A percentile compares a stretch with the other conserved stretches of the same genome.
These are phyloP conservation scores for Nannizzia gypsea DNA, from an alignment of 2,329 filamentous ascomycete genomes.

Conservation along the genomic window DNA sequence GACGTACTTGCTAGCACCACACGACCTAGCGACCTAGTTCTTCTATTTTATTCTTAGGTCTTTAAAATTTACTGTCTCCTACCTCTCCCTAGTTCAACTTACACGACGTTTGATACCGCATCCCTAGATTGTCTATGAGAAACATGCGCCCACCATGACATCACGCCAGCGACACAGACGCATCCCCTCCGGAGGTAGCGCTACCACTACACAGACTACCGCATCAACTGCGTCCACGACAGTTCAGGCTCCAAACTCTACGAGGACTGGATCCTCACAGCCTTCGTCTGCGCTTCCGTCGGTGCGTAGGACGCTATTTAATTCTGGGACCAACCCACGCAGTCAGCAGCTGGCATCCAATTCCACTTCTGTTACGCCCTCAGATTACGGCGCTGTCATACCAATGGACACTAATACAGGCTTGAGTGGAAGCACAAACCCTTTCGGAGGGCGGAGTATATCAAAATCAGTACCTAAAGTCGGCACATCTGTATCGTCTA, in stretches of 20 bases:
- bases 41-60: neutral
- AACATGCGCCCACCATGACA: conserved; percentile 6
- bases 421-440: neutral
- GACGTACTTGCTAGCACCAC: neutral
- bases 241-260: conserved; percentile 4
- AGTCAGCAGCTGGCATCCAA: conserved; percentile 6
- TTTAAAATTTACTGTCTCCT: neutral
- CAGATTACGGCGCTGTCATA: conserved; percentile 2
- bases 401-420: conserved; percentile 4
- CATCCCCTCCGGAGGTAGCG: conserved; percentile 11
- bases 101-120: neutral
- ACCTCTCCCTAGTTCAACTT: neutral
- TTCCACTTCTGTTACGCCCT: neutral
- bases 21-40: neutral
- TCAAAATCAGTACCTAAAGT: conserved; percentile 1
- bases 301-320: conserved; percentile 13
- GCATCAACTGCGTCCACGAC: conserved; percentile 8
- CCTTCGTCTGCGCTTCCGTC: conserved; percentile 5
- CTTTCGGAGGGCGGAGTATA: neutral
- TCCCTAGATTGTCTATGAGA: neutral
- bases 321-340: conserved; percentile 3
- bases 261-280: neutral
- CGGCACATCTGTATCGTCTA: neutral
- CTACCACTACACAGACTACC: conserved; percentile 5
- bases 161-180: conserved; percentile 10